Base-by-base conservation (phyloP, 257 asterid genomes). In the Jacaranda mimosifolia region DNA sequence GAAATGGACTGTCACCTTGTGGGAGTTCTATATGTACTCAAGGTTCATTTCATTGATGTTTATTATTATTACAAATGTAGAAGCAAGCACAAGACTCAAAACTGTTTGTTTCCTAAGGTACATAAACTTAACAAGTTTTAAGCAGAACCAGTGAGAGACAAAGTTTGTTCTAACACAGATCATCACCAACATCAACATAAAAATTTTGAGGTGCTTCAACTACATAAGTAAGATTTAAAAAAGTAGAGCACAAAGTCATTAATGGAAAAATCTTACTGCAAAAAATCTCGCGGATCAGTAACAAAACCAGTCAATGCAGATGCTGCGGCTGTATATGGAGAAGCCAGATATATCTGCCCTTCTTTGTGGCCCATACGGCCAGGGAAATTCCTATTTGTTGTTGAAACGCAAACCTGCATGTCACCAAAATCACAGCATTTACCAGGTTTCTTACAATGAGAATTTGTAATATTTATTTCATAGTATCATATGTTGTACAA, bases 291-390 rank as follows among this genome's bases (percentile, higher is more conserved):
- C 4, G 97, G 98, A 82, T 95, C 99, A 4, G 98, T 95, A 63
- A 95, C 97, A 18, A 66, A 86, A 49, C 99, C 99, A 8, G 98
- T 88, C 84, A 95, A 75, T 26, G 97, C 97, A 15, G 98, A 95
- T 38, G 97, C 98, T 43, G 98, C 97, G 62, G 99, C 99, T 21
- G 98, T 94, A 26, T 89, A 94, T n/a, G 97, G 99, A 82, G 99
- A 95, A 76, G 99, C 97, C 11, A 95, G 89, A 87, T 95, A 91
- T n/a, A 93, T 90, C 86, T 95, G 92, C 46, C 97, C 99, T 85
- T 91, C 99, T 81, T 90, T 95, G 82, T 95, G 97, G 8, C 99
- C 98, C 97, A 95, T 93, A 57, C 96, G 87, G 1, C 99, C 98
- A 0, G 93, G 98, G 83, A 95, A 95, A 81, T 95, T 95, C 74